Percentiles rank a stretch among this genome's conserved stretches.
Evolutionary conservation across 352 stramenopile genomes (phyloP).

Genomic region (Phytophthora palmivora): DNA sequence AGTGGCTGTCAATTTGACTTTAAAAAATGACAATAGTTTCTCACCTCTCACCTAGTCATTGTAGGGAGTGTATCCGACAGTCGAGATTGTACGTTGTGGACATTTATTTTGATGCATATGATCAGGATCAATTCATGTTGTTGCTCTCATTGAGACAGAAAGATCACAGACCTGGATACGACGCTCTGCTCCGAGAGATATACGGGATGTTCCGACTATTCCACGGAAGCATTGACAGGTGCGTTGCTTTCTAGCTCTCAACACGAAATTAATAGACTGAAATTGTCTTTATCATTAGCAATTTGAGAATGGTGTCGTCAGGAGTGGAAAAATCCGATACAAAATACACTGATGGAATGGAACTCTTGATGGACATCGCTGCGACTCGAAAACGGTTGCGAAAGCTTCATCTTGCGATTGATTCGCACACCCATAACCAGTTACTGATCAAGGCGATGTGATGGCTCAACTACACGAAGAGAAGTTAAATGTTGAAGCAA

Average conservation of each 20-base stretch:
- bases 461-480: slow-evolving; percentile 16
- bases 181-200: slow-evolving; percentile 48
- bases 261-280: background rate
- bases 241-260: background rate
- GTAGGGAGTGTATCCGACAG: slow-evolving; percentile 38
- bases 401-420: slow-evolving; percentile 49
- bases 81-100: slow-evolving; percentile 37
- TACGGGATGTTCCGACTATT: slow-evolving; percentile 68
- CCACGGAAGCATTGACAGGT: slow-evolving; percentile 59
- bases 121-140: slow-evolving; percentile 1
- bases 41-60: slow-evolving; percentile 3
- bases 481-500: slow-evolving; percentile 18
- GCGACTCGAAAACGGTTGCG: slow-evolving; percentile 46
- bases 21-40: background rate
- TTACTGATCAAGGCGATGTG: slow-evolving; percentile 10
- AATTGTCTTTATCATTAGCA: slow-evolving; percentile 14
- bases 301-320: slow-evolving; percentile 33
- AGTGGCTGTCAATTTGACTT: background rate
- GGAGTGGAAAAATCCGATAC: background rate
- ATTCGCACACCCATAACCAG: slow-evolving; percentile 19
- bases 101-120: background rate
- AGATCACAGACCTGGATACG: slow-evolving; percentile 44
- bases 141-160: slow-evolving; percentile 26
- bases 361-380: slow-evolving; percentile 51
- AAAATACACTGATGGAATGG: slow-evolving; percentile 54